phyloP scores from a whole-genome alignment of 176 grass and related monocot genomes.

The Aegilops longissima region DNA sequence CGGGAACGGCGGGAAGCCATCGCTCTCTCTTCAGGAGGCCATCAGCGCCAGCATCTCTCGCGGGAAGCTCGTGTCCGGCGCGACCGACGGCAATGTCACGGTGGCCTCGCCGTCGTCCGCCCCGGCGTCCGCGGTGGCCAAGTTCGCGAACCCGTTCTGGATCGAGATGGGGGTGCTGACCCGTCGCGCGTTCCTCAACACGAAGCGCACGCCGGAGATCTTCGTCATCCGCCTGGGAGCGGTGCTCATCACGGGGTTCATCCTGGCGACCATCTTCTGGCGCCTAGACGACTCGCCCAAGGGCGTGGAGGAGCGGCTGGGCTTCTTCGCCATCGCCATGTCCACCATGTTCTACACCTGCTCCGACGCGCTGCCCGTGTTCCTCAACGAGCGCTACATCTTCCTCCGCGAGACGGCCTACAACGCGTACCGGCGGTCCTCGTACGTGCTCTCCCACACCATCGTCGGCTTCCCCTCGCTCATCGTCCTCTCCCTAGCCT shows the following conservation, averaged over 20 bases:
- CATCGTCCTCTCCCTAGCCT: slow-evolving; percentile 77
- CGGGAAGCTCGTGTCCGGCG: slow-evolving; percentile 91
- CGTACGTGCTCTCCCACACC: slow-evolving; percentile 92
- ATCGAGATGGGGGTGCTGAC: slow-evolving; percentile 84
- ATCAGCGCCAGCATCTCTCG: slow-evolving; percentile 92
- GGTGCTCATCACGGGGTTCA: slow-evolving; percentile 84
- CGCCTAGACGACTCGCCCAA: slow-evolving; percentile 89
- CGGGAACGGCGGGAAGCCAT: slow-evolving; percentile 3
- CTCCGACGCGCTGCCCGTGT: slow-evolving; percentile 89
- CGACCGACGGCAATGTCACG: slow-evolving; percentile 40
- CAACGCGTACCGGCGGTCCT: slow-evolving; percentile 95
- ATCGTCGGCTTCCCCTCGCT: slow-evolving; percentile 83
- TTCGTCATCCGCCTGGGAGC: slow-evolving; percentile 78
- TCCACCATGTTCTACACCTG: slow-evolving; percentile 99
- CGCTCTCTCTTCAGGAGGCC: slow-evolving; percentile 71
- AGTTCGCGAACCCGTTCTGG: slow-evolving; percentile 96
- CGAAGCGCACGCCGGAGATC: slow-evolving; percentile 79
- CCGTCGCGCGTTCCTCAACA: slow-evolving; percentile 78
- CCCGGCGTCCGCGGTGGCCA: slow-evolving; percentile 42
- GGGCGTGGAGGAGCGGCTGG: slow-evolving; percentile 80
- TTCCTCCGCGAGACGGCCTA: slow-evolving; percentile 98
- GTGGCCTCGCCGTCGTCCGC: neutral
- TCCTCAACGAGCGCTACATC: slow-evolving; percentile 98
- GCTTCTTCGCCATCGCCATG: slow-evolving; percentile 99
- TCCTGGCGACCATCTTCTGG: slow-evolving; percentile 98